Evolutionary conservation across 495 filamentous ascomycete species (phyloP).

Genomic region (Penicillium simplicissimum): DNA sequence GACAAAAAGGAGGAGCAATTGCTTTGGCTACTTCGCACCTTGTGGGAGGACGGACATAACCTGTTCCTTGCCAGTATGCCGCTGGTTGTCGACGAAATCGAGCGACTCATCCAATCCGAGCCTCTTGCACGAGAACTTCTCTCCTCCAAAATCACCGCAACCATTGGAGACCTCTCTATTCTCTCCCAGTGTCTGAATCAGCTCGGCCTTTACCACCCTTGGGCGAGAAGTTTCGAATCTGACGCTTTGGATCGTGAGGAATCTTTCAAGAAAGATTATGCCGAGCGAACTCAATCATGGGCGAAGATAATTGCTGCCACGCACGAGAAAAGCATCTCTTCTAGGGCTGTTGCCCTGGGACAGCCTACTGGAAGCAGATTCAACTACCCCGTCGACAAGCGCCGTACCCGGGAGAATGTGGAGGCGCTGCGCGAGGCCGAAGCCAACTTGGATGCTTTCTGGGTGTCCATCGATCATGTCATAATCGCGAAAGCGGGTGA

Average conservation of each 20-base stretch:
- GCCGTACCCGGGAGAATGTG: constrained; percentile 43
- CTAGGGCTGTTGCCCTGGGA: constrained; percentile 22
- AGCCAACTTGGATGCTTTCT: constrained; percentile 50
- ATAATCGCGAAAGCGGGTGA: background rate
- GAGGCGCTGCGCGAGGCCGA: constrained; percentile 48
- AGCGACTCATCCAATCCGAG: constrained; percentile 42
- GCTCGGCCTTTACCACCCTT: constrained; percentile 48
- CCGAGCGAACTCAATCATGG: constrained; percentile 14
- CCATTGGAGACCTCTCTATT: constrained; percentile 47
- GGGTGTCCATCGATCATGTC: constrained; percentile 26
- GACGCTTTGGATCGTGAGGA: constrained; percentile 22
- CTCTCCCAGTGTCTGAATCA: constrained; percentile 41
- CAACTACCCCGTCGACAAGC: constrained; percentile 52
- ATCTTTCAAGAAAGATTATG: constrained; percentile 30
- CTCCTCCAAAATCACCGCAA: constrained; percentile 34
- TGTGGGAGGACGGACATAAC: background rate
- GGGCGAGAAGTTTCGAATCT: constrained; percentile 42
- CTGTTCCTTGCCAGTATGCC: background rate
- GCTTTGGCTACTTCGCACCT: background rate
- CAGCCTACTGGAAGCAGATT: constrained; percentile 36
- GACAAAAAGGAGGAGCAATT: background rate
- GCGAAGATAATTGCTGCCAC: constrained; percentile 14
- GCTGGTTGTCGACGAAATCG: constrained; percentile 47
- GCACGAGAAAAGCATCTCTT: constrained; percentile 2
- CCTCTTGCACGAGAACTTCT: constrained; percentile 34